Conservation (phyloP, 225 moss, liverwort and hornwort species). For the Takakia lepidozioides region DNA sequence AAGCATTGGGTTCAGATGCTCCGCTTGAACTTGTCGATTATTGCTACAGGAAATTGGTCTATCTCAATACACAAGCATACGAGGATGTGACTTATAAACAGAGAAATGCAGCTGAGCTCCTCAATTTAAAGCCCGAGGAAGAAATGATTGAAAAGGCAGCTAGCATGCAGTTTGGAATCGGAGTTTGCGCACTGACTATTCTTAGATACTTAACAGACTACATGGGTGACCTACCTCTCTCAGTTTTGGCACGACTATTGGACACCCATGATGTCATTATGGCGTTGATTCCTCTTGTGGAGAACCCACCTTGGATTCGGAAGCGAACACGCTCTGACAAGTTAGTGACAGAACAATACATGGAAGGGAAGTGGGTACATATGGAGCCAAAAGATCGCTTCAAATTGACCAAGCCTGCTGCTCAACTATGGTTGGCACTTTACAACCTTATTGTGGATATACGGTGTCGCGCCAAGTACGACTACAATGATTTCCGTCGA, state of each 20-base stretch:
- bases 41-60: conserved; percentile 83
- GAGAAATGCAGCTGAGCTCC: conserved; percentile 50
- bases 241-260: conserved; percentile 55
- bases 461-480: conserved; percentile 80
- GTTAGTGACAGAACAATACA: conserved; percentile 56
- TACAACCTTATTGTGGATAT: conserved; percentile 77
- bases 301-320: conserved; percentile 76
- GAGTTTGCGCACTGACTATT: conserved; percentile 68
- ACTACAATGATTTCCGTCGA: conserved; percentile 57
- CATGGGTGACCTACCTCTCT: conserved; percentile 40
- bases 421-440: conserved; percentile 83
- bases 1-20: conserved; percentile 71
- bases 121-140: conserved; percentile 59
- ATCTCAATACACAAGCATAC: conserved; percentile 72
- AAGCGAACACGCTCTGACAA: conserved; percentile 48
- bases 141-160: conserved; percentile 68
- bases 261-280: conserved; percentile 85
- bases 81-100: conserved; percentile 75
- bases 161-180: conserved; percentile 54
- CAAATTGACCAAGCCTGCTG: conserved; percentile 74
- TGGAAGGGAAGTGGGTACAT: conserved; percentile 81
- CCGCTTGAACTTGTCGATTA: conserved; percentile 91
- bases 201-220: conserved; percentile 84
- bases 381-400: conserved; percentile 48
- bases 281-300: conserved; percentile 77